Evolutionary conservation across 2,329 filamentous ascomycete species (phyloP).

Genomic region (Knufia petricola): DNA sequence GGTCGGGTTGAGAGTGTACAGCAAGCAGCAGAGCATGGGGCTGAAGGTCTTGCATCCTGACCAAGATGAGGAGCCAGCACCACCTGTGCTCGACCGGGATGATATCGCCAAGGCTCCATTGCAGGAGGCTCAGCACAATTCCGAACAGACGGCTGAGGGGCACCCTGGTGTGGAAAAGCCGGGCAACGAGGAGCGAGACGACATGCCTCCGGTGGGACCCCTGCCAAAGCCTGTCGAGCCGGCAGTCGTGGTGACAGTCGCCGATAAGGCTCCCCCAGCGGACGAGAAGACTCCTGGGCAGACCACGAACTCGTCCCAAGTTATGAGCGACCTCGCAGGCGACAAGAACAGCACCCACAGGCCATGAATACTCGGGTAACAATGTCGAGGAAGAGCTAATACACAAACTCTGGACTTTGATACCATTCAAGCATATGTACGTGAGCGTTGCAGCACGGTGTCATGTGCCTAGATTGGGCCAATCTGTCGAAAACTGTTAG

Average conservation of each 20-base stretch:
- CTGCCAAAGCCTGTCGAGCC: neutral
- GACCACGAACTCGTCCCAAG: neutral
- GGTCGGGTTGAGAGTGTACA: conserved; percentile 50
- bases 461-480: conserved; percentile 4
- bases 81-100: conserved; percentile 36
- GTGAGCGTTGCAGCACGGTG: conserved; percentile 1
- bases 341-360: neutral
- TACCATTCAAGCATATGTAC: neutral
- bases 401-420: neutral
- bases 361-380: neutral
- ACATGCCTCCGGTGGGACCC: neutral
- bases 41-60: conserved; percentile 43
- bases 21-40: conserved; percentile 31
- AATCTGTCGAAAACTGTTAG: neutral
- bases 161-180: conserved; percentile 1
- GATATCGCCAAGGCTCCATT: conserved; percentile 23
- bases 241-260: neutral
- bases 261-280: no score
- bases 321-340: conserved; percentile 3
- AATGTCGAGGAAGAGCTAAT: neutral
- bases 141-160: conserved; percentile 8
- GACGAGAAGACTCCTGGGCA: neutral
- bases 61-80: conserved; percentile 27
- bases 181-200: neutral
- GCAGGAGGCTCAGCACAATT: conserved; percentile 15